These are phyloP conservation scores for Zygosaccharomyces sapae DNA, from an alignment of 1,139 yeast species.

Conservation along the genomic window DNA sequence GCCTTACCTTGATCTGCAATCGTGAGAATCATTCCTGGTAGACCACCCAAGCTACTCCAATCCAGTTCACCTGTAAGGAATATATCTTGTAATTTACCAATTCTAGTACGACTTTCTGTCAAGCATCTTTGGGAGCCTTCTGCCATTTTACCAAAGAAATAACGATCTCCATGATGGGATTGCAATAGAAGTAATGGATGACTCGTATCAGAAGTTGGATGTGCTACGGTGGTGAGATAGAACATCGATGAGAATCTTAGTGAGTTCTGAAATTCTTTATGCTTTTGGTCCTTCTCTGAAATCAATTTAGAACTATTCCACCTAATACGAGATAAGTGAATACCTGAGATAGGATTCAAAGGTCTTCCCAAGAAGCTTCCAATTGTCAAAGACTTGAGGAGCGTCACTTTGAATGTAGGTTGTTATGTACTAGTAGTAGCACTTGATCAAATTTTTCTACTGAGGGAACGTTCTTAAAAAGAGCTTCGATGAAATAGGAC, in stretches of 20 bases:
- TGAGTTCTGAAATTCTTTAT: conserved; percentile 6
- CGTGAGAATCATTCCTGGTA: conserved; percentile 84
- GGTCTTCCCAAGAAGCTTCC: background rate
- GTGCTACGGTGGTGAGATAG: conserved; percentile 42
- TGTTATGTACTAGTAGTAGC: background rate
- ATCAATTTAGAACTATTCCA: background rate
- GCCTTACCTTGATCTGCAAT: conserved; percentile 75
- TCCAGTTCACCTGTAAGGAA: conserved; percentile 70
- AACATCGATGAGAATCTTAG: conserved; percentile 32
- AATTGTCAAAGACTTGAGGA: conserved; percentile 1
- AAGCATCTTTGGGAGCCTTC: conserved; percentile 82
- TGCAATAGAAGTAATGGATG: conserved; percentile 58
- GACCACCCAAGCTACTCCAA: conserved; percentile 80
- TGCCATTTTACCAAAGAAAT: conserved; percentile 73
- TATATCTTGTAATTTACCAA: conserved; percentile 55
- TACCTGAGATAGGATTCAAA: background rate
- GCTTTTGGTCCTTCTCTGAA: conserved; percentile 3
- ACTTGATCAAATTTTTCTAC: background rate
- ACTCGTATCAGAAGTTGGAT: conserved; percentile 55
- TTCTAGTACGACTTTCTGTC: conserved; percentile 50
- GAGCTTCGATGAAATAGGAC: background rate
- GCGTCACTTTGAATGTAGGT: conserved; percentile 12
- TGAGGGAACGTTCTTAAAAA: background rate
- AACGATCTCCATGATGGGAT: conserved; percentile 47
- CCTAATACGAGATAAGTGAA: background rate